Base-by-base conservation (phyloP, 208 protist genomes). In the Crithidia acanthocephali region DNA sequence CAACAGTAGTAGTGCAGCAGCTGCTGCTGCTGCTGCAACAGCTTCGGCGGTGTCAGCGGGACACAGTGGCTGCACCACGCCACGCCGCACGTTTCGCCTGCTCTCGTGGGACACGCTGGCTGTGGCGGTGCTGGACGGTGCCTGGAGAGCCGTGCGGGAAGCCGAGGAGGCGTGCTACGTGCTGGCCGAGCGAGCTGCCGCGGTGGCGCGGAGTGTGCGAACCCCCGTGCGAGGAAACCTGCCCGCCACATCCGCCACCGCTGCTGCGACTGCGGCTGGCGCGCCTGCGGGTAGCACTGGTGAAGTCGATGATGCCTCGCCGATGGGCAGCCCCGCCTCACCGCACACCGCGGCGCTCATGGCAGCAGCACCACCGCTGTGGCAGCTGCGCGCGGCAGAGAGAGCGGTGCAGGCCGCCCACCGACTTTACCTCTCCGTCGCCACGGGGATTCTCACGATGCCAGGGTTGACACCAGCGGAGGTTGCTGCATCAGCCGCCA, bases 61-160 rank as follows among this genome's bases (percentile, higher is more conserved):
- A 1, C 57, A 28, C 52, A 56, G 30, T 33, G 32, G 1, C 23
- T 10, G 4, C 16, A 16, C 44, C 6, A 66, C 71, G 8, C 64
- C 35, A 22, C 64, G 35, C 8, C 28, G 52, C 52, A 55, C 50
- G 23, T 47, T 51, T 0, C 63, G 72, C 2, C 37, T 68, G 48
- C 58, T 72, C 20, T 50, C 72, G 37, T 77, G 72, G 72, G 64
- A 72, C 50, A 47, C 64, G 22, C 22, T 77, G 25, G 72, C 64
- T 0, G 63, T 77, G 27, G 59, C 63, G 30, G 72, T 72, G 23
- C 58, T 77, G 35, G 72, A 77, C 45, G 72, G 72, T 20, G 64
- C 72, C 40, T 77, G 65, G 63, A 40, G 20, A 18, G 22, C 23
- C 10, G 25, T 72, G 25, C 42, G 51, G 22, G 45, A 35, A 3